Conservation (phyloP, 169 alveolate genomes). For the Plasmodium knowlesi region DNA sequence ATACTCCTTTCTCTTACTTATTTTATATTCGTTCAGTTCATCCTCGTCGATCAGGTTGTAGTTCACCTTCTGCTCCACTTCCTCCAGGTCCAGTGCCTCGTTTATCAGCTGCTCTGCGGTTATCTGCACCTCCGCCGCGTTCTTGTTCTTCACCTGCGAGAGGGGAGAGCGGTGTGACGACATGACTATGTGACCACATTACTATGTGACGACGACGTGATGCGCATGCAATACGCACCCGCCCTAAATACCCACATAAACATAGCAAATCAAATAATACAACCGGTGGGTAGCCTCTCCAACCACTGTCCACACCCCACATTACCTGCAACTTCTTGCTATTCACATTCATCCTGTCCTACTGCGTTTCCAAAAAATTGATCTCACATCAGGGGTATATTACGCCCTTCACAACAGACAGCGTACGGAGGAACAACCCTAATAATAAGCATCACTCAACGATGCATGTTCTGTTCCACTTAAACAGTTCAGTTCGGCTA, state of each 20-base stretch:
- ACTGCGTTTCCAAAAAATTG: neutral
- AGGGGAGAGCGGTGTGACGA: neutral
- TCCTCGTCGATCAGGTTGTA: slow-evolving; percentile 90
- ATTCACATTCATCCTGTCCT: slow-evolving; percentile 33
- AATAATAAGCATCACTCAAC: neutral
- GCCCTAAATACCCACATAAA: neutral
- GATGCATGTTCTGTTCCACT: neutral
- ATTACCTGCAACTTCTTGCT: slow-evolving; percentile 65
- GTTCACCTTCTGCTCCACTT: slow-evolving; percentile 85
- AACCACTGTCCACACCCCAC: neutral
- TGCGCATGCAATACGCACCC: neutral
- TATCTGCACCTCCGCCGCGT: slow-evolving; percentile 97
- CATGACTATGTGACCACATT: too few relatives aligned
- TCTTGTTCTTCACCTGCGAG: slow-evolving; percentile 94
- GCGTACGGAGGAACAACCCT: neutral
- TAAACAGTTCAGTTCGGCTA: neutral
- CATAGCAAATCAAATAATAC: neutral
- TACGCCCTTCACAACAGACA: neutral
- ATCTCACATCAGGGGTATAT: neutral
- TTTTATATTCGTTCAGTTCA: slow-evolving; percentile 95
- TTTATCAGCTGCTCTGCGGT: slow-evolving; percentile 98
- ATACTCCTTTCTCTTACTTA: slow-evolving; percentile 95
- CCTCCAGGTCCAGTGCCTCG: slow-evolving; percentile 96
- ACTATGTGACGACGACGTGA: neutral
- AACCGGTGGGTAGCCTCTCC: neutral